Evolutionary conservation across 345 rosid genomes (phyloP).

Genomic region (Xanthoceras sorbifolium): DNA sequence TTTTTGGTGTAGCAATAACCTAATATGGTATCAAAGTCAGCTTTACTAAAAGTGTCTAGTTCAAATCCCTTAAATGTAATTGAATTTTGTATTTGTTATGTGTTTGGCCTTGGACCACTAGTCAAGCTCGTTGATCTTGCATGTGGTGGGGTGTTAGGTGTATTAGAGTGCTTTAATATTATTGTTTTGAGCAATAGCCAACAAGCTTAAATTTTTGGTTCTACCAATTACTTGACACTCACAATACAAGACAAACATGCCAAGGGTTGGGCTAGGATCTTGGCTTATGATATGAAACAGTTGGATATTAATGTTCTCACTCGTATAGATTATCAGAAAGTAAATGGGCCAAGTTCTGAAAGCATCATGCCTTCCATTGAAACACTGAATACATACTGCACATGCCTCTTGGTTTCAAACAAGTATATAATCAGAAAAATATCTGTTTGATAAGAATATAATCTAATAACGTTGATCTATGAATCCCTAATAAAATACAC

Average conservation of each 20-base stretch:
- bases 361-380: slow-evolving; percentile 6
- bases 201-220: background rate
- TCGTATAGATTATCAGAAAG: background rate
- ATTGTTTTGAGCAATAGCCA: background rate
- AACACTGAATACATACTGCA: background rate
- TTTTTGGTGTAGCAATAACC: background rate
- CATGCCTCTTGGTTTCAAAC: background rate
- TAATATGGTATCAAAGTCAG: background rate
- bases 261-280: slow-evolving; percentile 9
- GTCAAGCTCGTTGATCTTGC: background rate
- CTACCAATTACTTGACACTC: background rate
- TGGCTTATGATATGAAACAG: background rate
- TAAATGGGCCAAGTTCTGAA: background rate
- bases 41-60: background rate
- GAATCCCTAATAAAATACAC: background rate
- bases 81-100: background rate
- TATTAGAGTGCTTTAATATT: background rate
- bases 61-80: background rate
- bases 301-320: background rate
- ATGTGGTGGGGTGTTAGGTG: background rate
- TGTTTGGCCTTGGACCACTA: background rate
- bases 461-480: background rate
- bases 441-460: background rate
- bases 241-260: background rate
- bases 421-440: background rate